Base-by-base conservation (phyloP, 1,139 yeast species). In the Diutina scorzettiae region DNA sequence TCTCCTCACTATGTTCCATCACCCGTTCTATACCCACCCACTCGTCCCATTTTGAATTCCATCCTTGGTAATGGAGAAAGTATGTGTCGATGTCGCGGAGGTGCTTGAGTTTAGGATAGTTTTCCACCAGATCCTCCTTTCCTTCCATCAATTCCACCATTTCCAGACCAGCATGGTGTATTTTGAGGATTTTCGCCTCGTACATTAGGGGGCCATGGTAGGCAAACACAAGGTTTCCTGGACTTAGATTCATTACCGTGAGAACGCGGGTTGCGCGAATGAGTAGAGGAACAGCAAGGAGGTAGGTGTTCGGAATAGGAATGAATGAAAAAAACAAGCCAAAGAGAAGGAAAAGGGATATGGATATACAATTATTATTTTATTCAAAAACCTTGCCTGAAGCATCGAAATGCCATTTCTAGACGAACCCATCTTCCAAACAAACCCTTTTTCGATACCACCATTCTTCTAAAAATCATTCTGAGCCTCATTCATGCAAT, bases 41-140 rank as follows among this genome's bases (percentile, higher is more conserved):
- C 58, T 91, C 98, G 57, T 91, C 97, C 96, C 96, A 89, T 48
- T 89, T 80, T 18, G 80, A 62, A 54, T 87, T 91, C 98, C 98
- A 91, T 2, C 98, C 97, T 53, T 81, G 84, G 60, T 91, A 91
- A 56, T 91, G 98, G 8, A 91, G 76, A 49, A 68, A 79, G 58
- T 76, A 89, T 44, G 78, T 69, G 44, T 64, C 57, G 43, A 62
- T 53, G 24, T 57, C 58, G 29, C 52, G 53, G 31, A 71, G 54
- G 20, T 56, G 56, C 19, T 49, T 53, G n/a, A 59, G 42, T 34
- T 23, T 23, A 12, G 39, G 39, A n/a, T 34, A 34, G 7, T 23
- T 34, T 4, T 34, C 29, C 6, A 34, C 39, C 17, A 62, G 57
- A 43, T 59, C 61, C 23, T 52, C 54, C 41, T 56, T 55, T 23